phyloP scores from a whole-genome alignment of 495 filamentous ascomycete genomes.

The Trichoderma asperelloides region DNA sequence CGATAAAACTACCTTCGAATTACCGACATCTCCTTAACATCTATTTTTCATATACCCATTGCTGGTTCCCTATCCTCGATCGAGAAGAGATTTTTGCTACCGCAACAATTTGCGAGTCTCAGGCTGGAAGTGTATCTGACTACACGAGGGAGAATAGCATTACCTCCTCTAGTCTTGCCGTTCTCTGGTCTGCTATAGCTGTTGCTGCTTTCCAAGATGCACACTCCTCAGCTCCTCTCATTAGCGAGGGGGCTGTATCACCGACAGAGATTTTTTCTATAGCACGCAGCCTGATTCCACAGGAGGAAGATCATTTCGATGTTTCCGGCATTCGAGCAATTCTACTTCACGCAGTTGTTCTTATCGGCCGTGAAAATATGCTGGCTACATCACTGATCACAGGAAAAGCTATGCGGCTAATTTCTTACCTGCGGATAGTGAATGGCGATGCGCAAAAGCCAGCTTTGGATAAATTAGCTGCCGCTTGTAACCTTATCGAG shows the following conservation, averaged over 20 bases:
- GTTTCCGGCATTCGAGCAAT: slow-evolving; percentile 57
- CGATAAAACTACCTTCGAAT: slow-evolving; percentile 47
- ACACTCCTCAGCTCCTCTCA: slow-evolving; percentile 4
- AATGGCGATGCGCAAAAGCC: slow-evolving; percentile 21
- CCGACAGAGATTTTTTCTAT: slow-evolving; percentile 44
- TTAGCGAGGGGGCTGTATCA: neutral
- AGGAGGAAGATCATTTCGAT: slow-evolving; percentile 47
- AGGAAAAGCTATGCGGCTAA: slow-evolving; percentile 52
- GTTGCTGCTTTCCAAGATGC: slow-evolving; percentile 40
- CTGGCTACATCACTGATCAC: slow-evolving; percentile 52
- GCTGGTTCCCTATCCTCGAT: slow-evolving; percentile 63
- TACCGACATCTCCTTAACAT: slow-evolving; percentile 59
- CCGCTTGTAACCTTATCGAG: slow-evolving; percentile 60
- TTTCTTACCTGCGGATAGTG: slow-evolving; percentile 34
- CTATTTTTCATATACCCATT: slow-evolving; percentile 64
- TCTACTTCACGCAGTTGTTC: slow-evolving; percentile 50
- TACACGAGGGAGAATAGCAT: neutral
- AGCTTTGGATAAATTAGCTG: slow-evolving; percentile 40
- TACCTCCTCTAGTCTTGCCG: slow-evolving; percentile 35
- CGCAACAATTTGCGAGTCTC: slow-evolving; percentile 34
- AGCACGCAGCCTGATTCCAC: slow-evolving; percentile 51
- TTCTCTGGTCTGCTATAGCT: slow-evolving; percentile 54
- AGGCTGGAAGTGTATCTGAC: slow-evolving; percentile 13
- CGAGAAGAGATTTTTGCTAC: slow-evolving; percentile 54
- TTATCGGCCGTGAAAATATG: slow-evolving; percentile 46